Conservation (phyloP, 441 rosid species). For the Adansonia rubrostipa region DNA sequence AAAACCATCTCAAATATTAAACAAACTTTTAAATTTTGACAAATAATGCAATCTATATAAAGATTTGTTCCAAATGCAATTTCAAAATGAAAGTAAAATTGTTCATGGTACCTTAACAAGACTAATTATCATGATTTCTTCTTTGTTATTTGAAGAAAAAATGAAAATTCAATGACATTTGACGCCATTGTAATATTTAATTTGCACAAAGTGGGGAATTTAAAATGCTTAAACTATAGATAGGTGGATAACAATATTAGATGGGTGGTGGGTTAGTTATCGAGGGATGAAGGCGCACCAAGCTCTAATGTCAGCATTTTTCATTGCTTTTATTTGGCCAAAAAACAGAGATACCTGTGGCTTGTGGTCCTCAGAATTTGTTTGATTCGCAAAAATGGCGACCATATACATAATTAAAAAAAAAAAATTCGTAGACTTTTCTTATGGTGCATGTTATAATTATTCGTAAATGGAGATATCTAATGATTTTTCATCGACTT, state of each 20-base stretch:
- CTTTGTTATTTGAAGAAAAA: background rate
- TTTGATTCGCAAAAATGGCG: background rate
- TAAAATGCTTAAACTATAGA: background rate
- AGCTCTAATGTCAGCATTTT: constrained; percentile 8
- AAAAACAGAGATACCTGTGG: background rate
- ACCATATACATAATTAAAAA: too few relatives aligned
- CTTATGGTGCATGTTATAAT: background rate
- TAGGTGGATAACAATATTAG: background rate
- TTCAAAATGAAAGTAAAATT: background rate
- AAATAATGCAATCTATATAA: too few relatives aligned
- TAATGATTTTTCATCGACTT: too few relatives aligned
- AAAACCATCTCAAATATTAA: too few relatives aligned
- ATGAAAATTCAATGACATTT: background rate
- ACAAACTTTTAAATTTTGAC: too few relatives aligned
- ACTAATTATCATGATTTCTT: background rate
- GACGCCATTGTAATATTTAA: background rate
- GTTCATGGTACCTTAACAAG: background rate
- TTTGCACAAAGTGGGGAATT: background rate
- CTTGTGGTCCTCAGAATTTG: constrained; percentile 10
- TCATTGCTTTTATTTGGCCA: background rate
- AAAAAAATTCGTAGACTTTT: background rate
- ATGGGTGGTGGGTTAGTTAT: background rate
- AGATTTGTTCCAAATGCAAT: background rate
- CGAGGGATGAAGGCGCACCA: background rate
- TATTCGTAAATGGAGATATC: background rate